A percentile compares a stretch with the other conserved stretches of the same genome.
phyloP scores from a whole-genome alignment of 2,329 filamentous ascomycete genomes.

The Talaromyces sp. region DNA sequence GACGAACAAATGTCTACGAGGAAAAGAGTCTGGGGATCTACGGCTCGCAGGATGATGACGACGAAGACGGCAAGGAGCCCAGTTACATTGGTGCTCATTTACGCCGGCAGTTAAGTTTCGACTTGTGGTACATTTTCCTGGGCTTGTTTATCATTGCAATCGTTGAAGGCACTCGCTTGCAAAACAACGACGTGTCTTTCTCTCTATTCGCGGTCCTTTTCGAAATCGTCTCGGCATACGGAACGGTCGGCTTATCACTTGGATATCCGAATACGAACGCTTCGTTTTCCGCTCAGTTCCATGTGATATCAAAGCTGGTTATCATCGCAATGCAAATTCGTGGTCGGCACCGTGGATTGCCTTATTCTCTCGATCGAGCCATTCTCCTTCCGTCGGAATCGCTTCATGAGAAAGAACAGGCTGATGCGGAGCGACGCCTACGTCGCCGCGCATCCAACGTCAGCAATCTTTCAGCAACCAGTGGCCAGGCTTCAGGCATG shows the following conservation, averaged over 20 bases:
- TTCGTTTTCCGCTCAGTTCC: slow-evolving; percentile 79
- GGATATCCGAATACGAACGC: slow-evolving; percentile 73
- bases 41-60: slow-evolving; percentile 60
- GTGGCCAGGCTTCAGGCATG: slow-evolving; percentile 6
- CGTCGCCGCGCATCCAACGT: slow-evolving; percentile 33
- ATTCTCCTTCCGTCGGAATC: slow-evolving; percentile 63
- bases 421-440: slow-evolving; percentile 45
- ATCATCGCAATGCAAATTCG: slow-evolving; percentile 64
- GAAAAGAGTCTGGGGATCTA: slow-evolving; percentile 63
- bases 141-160: slow-evolving; percentile 92
- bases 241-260: slow-evolving; percentile 86
- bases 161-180: slow-evolving; percentile 69
- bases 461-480: slow-evolving; percentile 20
- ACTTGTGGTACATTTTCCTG: slow-evolving; percentile 94
- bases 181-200: slow-evolving; percentile 56
- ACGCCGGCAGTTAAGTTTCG: slow-evolving; percentile 88
- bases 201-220: slow-evolving; percentile 69
- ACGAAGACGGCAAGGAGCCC: slow-evolving; percentile 55
- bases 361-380: slow-evolving; percentile 64
- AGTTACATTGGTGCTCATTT: slow-evolving; percentile 90
- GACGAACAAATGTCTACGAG: slow-evolving; percentile 93
- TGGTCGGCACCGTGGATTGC: slow-evolving; percentile 60
- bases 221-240: slow-evolving; percentile 85
- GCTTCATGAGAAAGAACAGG: slow-evolving; percentile 56
- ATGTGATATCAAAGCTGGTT: slow-evolving; percentile 60